Evolutionary conservation across 768 basidiomycete genomes (phyloP), one percentile per base, ranked within the genome.

Genomic region (Termitomyces eurrhizus): DNA sequence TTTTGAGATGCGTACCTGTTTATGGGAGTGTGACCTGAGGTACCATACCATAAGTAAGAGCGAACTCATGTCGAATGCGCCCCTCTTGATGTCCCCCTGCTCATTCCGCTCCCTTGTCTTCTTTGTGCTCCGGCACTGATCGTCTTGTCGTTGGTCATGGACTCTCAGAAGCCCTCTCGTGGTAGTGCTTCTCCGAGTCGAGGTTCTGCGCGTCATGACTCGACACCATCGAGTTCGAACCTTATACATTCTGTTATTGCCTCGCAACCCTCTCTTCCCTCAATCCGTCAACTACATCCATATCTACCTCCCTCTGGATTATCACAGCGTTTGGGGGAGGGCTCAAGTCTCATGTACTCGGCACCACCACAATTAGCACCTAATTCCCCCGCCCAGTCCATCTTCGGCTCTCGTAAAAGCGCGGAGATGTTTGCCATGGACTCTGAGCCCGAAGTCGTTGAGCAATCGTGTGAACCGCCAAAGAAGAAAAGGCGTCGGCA

Each of bases 401-500:
- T 67, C 13, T 57, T 69, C 21, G 58, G 64, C 18, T 56, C 68
- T 48, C 64, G 74, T 56, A 71, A 70, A 62, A 74, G 73, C 60
- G 62, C 66, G 35, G 70, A 73, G 37, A 59, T 66, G 45, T 71
- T 76, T 48, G 75, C 77, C 57, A 73, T 73, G 32, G 86, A 87
- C 21, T 85, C 86, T 36, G 87, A 88, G 52, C 73, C 68, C 13
- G 88, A 89, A 46, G 83, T 80, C 26, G 76, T 79, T 46, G 72
- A 77, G 11, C 80, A 80, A 49, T 70, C 72, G 13, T 81, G 79
- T 53, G 80, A 80, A 45, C 89, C 85, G 16, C 85, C 85, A 16
- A 92, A 92, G 80, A 92, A 92, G 83, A 93, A 91, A 73, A 78
- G 91, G 56, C 80, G 91, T 56, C 77, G 91, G 49, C 90, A 93